phyloP scores from a whole-genome alignment of 2,329 filamentous ascomycete species.

The Ceratocystis harringtonii region DNA sequence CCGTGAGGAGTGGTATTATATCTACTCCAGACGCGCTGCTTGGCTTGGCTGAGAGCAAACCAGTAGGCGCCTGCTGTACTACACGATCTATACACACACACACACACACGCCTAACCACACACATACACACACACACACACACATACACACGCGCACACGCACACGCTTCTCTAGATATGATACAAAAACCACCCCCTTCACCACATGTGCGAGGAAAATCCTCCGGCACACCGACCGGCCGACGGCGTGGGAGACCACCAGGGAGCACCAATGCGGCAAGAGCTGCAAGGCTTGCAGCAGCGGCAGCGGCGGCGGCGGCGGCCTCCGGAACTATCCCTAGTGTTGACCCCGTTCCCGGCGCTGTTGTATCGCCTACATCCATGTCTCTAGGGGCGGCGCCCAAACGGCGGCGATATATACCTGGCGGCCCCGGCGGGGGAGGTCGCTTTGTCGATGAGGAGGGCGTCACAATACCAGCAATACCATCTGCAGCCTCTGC shows the following conservation, averaged over 20 bases:
- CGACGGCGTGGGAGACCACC: constrained; percentile 35
- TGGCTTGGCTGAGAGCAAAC: too few relatives aligned
- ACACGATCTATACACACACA: not conserved
- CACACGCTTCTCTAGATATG: constrained; percentile 5
- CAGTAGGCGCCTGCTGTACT: too few relatives aligned
- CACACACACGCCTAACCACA: not conserved
- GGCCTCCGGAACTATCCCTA: constrained; percentile 25
- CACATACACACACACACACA: not conserved
- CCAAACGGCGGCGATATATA: constrained; percentile 62
- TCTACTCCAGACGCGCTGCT: too few relatives aligned
- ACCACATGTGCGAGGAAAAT: constrained; percentile 27
- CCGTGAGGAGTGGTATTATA: too few relatives aligned
- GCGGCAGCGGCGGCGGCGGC: constrained; percentile 21
- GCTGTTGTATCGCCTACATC: constrained; percentile 22
- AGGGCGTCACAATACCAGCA: constrained; percentile 25
- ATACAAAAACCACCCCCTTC: constrained; percentile 14
- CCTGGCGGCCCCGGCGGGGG: constrained; percentile 78
- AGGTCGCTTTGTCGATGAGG: constrained; percentile 65
- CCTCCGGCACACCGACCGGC: constrained; percentile 25
- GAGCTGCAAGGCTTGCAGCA: constrained; percentile 27
- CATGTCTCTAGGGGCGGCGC: constrained; percentile 42
- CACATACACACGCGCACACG: not conserved
- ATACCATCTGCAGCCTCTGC: not conserved
- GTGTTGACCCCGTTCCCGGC: constrained; percentile 28
- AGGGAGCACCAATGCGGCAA: constrained; percentile 29